phyloP scores from a whole-genome alignment of 805 yeast species.

The Wickerhamomyces subpelliculosus region DNA sequence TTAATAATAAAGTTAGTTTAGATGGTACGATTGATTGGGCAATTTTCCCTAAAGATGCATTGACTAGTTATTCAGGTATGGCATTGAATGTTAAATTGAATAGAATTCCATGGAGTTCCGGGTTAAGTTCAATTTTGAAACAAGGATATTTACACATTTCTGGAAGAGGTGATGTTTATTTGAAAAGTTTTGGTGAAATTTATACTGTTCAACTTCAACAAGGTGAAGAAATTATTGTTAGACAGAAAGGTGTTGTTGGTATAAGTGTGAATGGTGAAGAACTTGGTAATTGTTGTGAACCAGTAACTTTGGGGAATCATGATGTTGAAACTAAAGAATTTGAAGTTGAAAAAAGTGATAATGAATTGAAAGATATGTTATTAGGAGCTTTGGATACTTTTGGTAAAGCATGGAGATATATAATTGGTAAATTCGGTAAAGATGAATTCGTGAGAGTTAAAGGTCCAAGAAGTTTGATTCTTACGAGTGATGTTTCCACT shows the following conservation, averaged over 20 bases:
- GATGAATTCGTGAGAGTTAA: conserved; percentile 35
- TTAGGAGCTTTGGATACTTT: neutral
- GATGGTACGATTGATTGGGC: conserved; percentile 66
- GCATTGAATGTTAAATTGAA: conserved; percentile 35
- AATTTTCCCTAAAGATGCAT: conserved; percentile 36
- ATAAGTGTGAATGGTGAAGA: conserved; percentile 39
- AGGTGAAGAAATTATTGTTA: conserved; percentile 43
- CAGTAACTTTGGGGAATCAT: neutral
- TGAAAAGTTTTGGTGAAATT: conserved; percentile 49
- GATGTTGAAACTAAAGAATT: neutral
- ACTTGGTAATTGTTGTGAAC: conserved; percentile 1
- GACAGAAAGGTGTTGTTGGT: conserved; percentile 40
- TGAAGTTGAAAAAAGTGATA: neutral
- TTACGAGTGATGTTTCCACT: neutral
- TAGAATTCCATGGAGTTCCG: conserved; percentile 27
- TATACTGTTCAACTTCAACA: conserved; percentile 38
- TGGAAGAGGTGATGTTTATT: conserved; percentile 52
- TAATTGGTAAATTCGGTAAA: neutral
- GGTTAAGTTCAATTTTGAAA: conserved; percentile 4
- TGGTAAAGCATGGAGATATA: neutral
- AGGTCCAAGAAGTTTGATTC: conserved; percentile 36
- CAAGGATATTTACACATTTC: conserved; percentile 41
- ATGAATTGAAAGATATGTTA: neutral
- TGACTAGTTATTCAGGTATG: conserved; percentile 50
- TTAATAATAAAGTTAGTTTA: conserved; percentile 26